phyloP scores from a whole-genome alignment of 2,329 filamentous ascomycete species.

The Amesomyces nigricolor region DNA sequence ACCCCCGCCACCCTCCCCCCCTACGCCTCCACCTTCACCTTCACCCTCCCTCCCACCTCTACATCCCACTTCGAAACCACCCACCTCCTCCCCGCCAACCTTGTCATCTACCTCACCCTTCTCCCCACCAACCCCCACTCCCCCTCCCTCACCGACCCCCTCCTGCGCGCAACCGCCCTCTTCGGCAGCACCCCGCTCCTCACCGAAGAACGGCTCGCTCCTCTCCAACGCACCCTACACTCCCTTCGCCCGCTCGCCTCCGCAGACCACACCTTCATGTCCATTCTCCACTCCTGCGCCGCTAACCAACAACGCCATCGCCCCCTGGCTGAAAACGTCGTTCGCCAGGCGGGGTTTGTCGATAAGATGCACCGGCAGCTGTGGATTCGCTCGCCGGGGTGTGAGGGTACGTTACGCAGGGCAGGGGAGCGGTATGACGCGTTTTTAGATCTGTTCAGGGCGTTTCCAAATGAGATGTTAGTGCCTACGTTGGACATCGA shows the following conservation, averaged over 20 bases:
- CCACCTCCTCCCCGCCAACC: neutral
- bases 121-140: neutral
- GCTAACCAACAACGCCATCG: neutral
- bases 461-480: neutral
- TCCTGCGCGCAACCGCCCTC: no score
- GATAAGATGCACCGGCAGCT: conserved; percentile 37
- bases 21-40: neutral
- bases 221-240: no score
- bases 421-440: neutral
- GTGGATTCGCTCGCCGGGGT: conserved; percentile 36
- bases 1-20: neutral
- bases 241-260: neutral
- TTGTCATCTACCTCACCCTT: neutral
- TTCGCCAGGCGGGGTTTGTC: conserved; percentile 35
- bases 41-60: neutral
- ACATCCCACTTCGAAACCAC: neutral
- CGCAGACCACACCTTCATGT: neutral
- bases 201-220: no score
- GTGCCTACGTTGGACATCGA: conserved; percentile 5
- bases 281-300: neutral
- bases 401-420: conserved; percentile 26
- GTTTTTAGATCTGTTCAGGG: neutral
- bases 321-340: conserved; percentile 30
- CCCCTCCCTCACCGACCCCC: no score
- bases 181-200: no score